Evolutionary conservation across 2,329 filamentous ascomycete genomes (phyloP).

Genomic region (Zasmidium citrigriseum): DNA sequence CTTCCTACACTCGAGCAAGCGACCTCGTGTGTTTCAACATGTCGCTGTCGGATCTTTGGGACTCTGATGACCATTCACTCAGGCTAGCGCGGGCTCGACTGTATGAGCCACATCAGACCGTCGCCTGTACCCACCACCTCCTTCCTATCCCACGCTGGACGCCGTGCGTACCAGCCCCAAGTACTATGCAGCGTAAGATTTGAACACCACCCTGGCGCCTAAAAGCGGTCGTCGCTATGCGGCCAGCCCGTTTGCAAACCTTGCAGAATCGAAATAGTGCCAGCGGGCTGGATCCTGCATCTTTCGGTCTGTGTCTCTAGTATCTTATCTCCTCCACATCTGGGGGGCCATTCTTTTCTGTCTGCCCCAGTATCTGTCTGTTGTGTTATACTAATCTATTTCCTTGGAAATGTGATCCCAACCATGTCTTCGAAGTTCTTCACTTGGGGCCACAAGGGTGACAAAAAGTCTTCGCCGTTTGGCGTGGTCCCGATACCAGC

Average conservation of each 20-base stretch:
- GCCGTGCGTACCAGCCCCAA: neutral
- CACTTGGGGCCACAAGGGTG: slow-evolving; percentile 41
- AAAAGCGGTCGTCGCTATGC: neutral
- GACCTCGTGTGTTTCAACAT: neutral
- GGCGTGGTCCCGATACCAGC: slow-evolving; percentile 40
- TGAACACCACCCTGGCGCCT: neutral
- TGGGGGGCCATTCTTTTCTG: no score
- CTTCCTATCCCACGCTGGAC: neutral
- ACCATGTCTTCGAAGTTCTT: slow-evolving; percentile 43
- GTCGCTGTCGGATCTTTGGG: neutral
- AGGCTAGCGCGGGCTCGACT: neutral
- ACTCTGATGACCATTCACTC: neutral
- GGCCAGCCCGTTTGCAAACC: neutral
- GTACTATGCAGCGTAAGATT: neutral
- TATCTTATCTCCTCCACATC: neutral
- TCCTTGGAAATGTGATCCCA: slow-evolving; percentile 9
- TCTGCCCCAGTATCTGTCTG: no score
- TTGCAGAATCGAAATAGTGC: neutral
- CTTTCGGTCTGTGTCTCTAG: neutral
- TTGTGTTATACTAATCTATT: neutral
- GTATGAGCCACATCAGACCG: neutral
- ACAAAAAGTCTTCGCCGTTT: slow-evolving; percentile 21
- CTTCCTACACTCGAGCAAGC: neutral
- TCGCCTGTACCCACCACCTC: neutral
- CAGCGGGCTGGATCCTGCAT: neutral